Evolutionary conservation across 2,329 filamentous ascomycete genomes (phyloP), one percentile per base, ranked within the genome.

Genomic region (Botryotinia globosa): DNA sequence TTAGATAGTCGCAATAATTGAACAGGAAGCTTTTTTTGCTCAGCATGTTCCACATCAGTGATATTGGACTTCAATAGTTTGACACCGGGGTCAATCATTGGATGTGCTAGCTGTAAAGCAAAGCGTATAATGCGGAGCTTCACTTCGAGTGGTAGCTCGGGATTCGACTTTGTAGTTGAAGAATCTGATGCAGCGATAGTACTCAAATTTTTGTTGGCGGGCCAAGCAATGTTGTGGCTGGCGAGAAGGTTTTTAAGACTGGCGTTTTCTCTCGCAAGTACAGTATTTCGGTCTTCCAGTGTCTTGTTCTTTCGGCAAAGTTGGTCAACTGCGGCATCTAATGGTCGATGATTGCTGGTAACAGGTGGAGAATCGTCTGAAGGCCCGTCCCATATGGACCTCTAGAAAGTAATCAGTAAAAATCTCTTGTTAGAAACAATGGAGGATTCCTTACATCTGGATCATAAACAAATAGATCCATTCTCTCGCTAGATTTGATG

Each of bases 1-100:
- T 45, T 62, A 12, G 67, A 69, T 34, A 69, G n/a, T 32, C 39
- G 51, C 20, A 69, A 56, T 8, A 69, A 39, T n/a, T 69, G 54
- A 29, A 69, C 10, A 22, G 48, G 65, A 22, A 56, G 3, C 7
- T 42, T 12, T 22, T 56, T 51, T 32, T 67, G 48, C 32, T 67
- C 65, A 20, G 34, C 48, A 67, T 67, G 25, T 34, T 67, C 65
- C 14, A 34, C 42, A 18, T 67, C n/a, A 8, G 65, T 67, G 48
- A 56, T n/a, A 9, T 56, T 67, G 29, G 34, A 56, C 18, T 42
- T 22, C n/a, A 67, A 18, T 20, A 56, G 25, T 18, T 67, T 56
- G 25, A 42, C 34, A 9, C 45, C 65, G 2, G 65, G n/a, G 18
- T 67, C 65, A 42, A 67, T 56, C 42, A 56, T 67, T 32, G 48